Base-by-base conservation (phyloP, 345 rosid species). In the Adansonia digitata region DNA sequence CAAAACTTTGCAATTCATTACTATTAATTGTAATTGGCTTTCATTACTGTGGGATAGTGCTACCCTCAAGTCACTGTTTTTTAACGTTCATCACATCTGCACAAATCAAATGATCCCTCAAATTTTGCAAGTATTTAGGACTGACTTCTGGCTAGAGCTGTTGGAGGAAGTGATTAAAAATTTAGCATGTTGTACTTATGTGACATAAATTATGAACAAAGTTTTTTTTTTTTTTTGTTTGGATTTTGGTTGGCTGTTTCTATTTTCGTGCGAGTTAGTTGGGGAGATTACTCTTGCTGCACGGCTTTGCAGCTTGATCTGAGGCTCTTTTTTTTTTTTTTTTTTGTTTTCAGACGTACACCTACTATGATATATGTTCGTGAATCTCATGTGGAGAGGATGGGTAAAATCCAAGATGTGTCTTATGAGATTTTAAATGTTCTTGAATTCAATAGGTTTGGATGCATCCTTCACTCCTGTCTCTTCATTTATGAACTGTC, bases 311-410 rank as follows among this genome's bases (percentile, higher is more conserved):
- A 40, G 69, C 78, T 74, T 53, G 70, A 40, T 81, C 40, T 80
- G 56, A 72, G 75, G 69, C 74, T 77, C 42, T 51, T 46, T 49
- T 75, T 61, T 77, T n/a, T n/a, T n/a, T n/a, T n/a, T n/a, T n/a
- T n/a, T n/a, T n/a, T n/a, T n/a, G n/a, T n/a, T n/a, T 73, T 74
- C 86, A 95, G 98, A 87, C 97, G 99, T 66, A 91, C 99, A 59
- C 97, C 98, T 74, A 93, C 99, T 7, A 87, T 68, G 84, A 89
- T 95, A 76, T 86, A 90, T 83, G 95, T 93, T 82, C 97, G 98
- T 8, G 99, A 95, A 84, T 95, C 98, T 80, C 97, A 91, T 75
- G 98, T 88, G 77, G 99, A 95, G 86, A 95, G 88, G 88, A 84
- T 95, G 88, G 99, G 99, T 71, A 90, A 90, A 81, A 74, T 86